Percentiles rank a stretch among this genome's conserved stretches.
Evolutionary conservation across 208 protist genomes (phyloP).

Genomic region (Leishmania major): DNA sequence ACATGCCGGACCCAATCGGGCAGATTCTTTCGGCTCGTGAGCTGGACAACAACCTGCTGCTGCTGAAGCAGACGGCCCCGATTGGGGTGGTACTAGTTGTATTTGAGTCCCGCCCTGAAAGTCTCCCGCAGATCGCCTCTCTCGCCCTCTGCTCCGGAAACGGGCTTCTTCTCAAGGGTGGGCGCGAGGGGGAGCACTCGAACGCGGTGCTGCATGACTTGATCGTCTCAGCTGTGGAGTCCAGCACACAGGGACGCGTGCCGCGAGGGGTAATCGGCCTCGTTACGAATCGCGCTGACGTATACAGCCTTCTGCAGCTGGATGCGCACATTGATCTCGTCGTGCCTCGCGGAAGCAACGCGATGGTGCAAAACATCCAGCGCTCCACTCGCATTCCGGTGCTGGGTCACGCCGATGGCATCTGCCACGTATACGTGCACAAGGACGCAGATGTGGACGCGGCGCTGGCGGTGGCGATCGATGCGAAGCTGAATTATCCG

Average conservation of each 20-base stretch:
- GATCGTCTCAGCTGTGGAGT: slow-evolving; percentile 49
- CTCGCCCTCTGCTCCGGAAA: slow-evolving; percentile 88
- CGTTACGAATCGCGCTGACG: slow-evolving; percentile 51
- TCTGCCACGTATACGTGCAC: slow-evolving; percentile 95
- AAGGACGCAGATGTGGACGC: slow-evolving; percentile 64
- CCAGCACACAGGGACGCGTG: slow-evolving; percentile 34
- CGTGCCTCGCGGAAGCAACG: slow-evolving; percentile 91
- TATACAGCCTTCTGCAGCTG: slow-evolving; percentile 53
- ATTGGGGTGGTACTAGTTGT: slow-evolving; percentile 94
- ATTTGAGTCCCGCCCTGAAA: slow-evolving; percentile 94
- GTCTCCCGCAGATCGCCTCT: slow-evolving; percentile 78
- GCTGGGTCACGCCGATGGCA: slow-evolving; percentile 95
- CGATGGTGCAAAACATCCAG: slow-evolving; percentile 90
- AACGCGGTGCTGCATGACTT: slow-evolving; percentile 59
- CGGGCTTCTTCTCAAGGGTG: slow-evolving; percentile 90
- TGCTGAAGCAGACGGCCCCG: slow-evolving; percentile 78
- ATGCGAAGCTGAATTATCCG: slow-evolving; percentile 95
- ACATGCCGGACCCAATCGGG: slow-evolving; percentile 55
- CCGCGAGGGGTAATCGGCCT: slow-evolving; percentile 54
- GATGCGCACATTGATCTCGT: slow-evolving; percentile 92
- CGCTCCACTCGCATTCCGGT: slow-evolving; percentile 89
- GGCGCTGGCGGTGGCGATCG: slow-evolving; percentile 65
- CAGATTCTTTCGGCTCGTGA: slow-evolving; percentile 48
- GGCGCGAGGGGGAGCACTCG: slow-evolving; percentile 71
- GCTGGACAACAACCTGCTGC: slow-evolving; percentile 73